A percentile compares a stretch with the other conserved stretches of the same genome.
phyloP scores from a whole-genome alignment of 495 filamentous ascomycete genomes.

The Delitschia confertaspora region DNA sequence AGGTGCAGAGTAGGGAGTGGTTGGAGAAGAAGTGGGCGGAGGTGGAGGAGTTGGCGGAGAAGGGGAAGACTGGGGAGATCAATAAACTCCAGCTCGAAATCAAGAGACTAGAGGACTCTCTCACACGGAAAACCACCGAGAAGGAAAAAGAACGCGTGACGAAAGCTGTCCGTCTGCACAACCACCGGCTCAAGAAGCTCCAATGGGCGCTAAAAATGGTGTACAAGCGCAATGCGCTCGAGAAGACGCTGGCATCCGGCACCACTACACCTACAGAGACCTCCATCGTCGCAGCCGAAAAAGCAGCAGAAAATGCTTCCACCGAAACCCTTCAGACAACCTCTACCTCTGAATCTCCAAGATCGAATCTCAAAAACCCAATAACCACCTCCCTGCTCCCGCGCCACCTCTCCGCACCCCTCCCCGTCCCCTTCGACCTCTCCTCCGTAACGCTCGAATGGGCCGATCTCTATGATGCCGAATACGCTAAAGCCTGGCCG shows the following conservation, averaged over 20 bases:
- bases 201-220: not conserved
- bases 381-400: too few relatives aligned
- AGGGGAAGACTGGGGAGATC: conserved; percentile 33
- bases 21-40: conserved; percentile 38
- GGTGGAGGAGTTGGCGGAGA: conserved; percentile 32
- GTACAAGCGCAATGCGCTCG: too few relatives aligned
- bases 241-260: too few relatives aligned
- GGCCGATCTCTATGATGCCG: conserved; percentile 55
- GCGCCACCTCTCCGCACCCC: too few relatives aligned
- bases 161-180: not conserved
- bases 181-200: not conserved
- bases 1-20: conserved; percentile 13
- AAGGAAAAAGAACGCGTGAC: conserved; percentile 14
- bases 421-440: too few relatives aligned
- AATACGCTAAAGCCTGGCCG: conserved; percentile 61
- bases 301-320: too few relatives aligned
- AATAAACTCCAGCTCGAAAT: conserved; percentile 31
- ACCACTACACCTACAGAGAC: too few relatives aligned
- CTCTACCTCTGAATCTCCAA: too few relatives aligned
- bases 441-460: conserved; percentile 61
- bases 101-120: conserved; percentile 28
- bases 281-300: too few relatives aligned
- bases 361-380: too few relatives aligned
- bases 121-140: conserved; percentile 17
- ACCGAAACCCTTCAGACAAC: too few relatives aligned